These are phyloP conservation scores for Fusarium tupiense DNA, from an alignment of 2,329 filamentous ascomycete genomes.

Conservation along the genomic window DNA sequence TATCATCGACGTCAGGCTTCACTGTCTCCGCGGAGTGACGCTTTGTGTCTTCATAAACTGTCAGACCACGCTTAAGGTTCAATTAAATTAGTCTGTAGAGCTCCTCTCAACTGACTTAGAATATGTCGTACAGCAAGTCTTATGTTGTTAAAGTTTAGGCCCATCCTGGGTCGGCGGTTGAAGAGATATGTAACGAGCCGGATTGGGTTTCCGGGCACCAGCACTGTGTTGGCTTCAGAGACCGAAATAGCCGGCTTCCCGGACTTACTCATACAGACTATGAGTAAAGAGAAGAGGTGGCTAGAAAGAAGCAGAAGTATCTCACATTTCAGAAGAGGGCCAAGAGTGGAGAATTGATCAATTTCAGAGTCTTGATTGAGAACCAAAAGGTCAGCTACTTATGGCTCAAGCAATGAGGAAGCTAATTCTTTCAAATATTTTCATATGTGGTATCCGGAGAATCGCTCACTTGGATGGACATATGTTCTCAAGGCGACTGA, in stretches of 20 bases:
- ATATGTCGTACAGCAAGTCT: background rate
- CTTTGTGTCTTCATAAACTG: background rate
- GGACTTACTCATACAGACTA: background rate
- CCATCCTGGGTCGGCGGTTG: background rate
- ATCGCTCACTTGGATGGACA: background rate
- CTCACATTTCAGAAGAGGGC: background rate
- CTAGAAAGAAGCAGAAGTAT: background rate
- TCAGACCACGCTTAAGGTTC: too few species aligned
- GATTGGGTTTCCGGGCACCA: background rate
- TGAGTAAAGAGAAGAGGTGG: background rate
- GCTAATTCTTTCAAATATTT: background rate
- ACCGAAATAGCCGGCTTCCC: background rate
- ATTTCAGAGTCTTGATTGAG: background rate
- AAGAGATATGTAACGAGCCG: background rate
- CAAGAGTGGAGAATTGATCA: background rate
- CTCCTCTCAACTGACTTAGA: fast-evolving
- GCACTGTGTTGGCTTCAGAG: background rate
- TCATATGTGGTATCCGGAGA: background rate
- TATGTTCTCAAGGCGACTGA: background rate
- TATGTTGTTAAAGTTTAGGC: background rate
- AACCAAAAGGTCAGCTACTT: background rate
- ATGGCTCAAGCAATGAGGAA: background rate
- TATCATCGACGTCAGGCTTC: background rate
- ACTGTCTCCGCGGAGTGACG: background rate
- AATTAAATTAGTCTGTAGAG: fast-evolving